Evolutionary conservation across 371 early-diverging fungal genomes (phyloP).

Genomic region (Haplosporangium sp.): DNA sequence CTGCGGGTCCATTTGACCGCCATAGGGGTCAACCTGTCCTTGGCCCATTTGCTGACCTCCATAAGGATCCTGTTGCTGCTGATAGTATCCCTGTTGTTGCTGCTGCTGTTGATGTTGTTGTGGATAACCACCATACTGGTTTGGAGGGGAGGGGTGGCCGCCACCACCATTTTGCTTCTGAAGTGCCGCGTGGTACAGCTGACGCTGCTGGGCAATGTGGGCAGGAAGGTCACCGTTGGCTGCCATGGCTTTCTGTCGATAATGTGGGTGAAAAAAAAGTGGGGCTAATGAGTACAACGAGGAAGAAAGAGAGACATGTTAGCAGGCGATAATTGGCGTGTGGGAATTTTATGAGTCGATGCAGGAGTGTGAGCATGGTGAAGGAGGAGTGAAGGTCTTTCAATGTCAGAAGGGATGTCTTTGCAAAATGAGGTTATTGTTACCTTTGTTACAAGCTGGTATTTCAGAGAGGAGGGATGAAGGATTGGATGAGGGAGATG

Average conservation of each 20-base stretch:
- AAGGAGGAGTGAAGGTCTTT: too few relatives aligned
- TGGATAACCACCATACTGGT: constrained; percentile 25
- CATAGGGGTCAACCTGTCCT: constrained; percentile 5
- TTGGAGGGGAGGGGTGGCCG: constrained; percentile 12
- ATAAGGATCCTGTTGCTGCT: constrained; percentile 19
- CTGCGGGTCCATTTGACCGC: constrained; percentile 10
- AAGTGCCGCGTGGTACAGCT: constrained; percentile 38
- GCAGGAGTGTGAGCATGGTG: too few relatives aligned
- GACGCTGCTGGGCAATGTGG: constrained; percentile 47
- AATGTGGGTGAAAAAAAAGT: not conserved
- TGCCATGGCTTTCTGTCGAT: constrained; percentile 17
- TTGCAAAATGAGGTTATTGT: too few relatives aligned
- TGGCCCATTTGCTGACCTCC: constrained; percentile 23
- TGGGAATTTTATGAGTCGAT: too few relatives aligned
- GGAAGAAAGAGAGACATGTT: too few relatives aligned
- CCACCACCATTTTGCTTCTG: constrained; percentile 46
- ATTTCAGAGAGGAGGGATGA: not conserved
- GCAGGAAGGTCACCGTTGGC: constrained; percentile 31
- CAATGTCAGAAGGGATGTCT: too few relatives aligned
- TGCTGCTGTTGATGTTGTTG: constrained; percentile 14
- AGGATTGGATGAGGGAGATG: not conserved
- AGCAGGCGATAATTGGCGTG: too few relatives aligned
- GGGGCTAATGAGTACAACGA: too few relatives aligned
- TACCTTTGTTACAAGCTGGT: too few relatives aligned
- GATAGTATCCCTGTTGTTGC: constrained; percentile 14